Base-by-base conservation (phyloP, 768 basidiomycete genomes). In the Boletellus emodensis region DNA sequence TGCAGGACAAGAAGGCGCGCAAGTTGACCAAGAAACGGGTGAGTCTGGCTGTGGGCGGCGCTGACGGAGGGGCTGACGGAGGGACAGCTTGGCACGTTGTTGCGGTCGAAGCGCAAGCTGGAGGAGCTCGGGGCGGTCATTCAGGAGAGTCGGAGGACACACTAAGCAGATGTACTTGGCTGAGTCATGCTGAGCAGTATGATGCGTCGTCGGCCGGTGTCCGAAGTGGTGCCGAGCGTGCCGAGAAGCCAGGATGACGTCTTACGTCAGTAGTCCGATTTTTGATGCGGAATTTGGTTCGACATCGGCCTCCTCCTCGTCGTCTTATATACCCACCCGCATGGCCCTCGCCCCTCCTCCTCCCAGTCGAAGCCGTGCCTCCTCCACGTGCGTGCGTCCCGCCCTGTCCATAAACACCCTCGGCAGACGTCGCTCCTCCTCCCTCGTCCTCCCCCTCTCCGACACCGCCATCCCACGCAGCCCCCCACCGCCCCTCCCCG, bases 1-100 rank as follows among this genome's bases (percentile, higher is more conserved):
- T 50, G 40, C 64, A 93, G 93, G 95, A 99, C 73, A 99, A 99
- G 85, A 97, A 95, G 76, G 95, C 95, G 53, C 82, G 93, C 72
- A 98, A 98, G 79, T 78, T 98, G 80, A 94, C 94, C 62, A 99
- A 99, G 86, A 97, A 95, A 80, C 86, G 94, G 80, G 95, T 96
- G 66, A 61, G 86, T 83, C n/a, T 50, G 18, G 33, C 44, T 9
- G 33, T 11, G 20, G 10, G 30, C 17, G 33, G 18, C 9, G 26
- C 28, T 0, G 0, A 4, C 12, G n/a, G 20, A 20, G 20, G 28
- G 6, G 33, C 53, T 50, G 51, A 57, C 40, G 33, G 35, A 41
- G 15, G 24, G 18, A 13, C 24, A 94, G 93, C 86, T 99, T 65
- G 96, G 96, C 34, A 98, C 96, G n/a, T 82, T 98, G 61, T 78